phyloP scores from a whole-genome alignment of 1,284 basidiomycete species.

The Apiotrichum veenhuisii region DNA sequence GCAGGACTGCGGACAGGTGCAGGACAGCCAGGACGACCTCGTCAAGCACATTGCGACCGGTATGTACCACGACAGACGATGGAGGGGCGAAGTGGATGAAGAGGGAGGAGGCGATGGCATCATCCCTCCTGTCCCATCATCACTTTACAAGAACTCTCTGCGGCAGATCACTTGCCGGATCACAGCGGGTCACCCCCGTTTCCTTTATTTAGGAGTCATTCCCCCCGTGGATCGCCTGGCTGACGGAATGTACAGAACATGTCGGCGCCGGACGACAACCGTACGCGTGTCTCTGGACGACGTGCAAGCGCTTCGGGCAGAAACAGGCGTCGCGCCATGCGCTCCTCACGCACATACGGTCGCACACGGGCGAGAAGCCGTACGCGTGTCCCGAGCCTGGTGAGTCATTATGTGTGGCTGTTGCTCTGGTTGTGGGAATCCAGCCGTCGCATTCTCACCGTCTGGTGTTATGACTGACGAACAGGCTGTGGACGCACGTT shows the following conservation, averaged over 20 bases:
- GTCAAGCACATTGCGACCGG: slow-evolving; percentile 33
- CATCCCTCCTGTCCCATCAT: too few species aligned
- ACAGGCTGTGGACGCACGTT: slow-evolving; percentile 92
- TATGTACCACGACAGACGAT: slow-evolving; percentile 14
- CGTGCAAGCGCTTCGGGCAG: slow-evolving; percentile 34
- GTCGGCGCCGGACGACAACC: slow-evolving; percentile 26
- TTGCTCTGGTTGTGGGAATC: too few species aligned
- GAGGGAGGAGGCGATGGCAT: too few species aligned
- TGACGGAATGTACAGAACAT: slow-evolving; percentile 24
- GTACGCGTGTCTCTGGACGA: slow-evolving; percentile 35
- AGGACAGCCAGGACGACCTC: slow-evolving; percentile 22
- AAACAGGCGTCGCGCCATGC: slow-evolving; percentile 36
- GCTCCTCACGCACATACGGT: slow-evolving; percentile 68
- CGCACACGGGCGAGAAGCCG: slow-evolving; percentile 95
- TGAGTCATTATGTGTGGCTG: too few species aligned
- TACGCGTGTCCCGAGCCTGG: slow-evolving; percentile 72
- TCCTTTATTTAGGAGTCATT: too few species aligned
- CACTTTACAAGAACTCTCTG: too few species aligned
- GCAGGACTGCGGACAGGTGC: slow-evolving; percentile 27
- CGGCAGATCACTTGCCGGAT: too few species aligned
- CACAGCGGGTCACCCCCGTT: too few species aligned
- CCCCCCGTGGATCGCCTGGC: not conserved
- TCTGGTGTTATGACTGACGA: not conserved
- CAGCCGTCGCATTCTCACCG: too few species aligned
- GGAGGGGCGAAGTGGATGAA: too few species aligned